A percentile compares a stretch with the other conserved stretches of the same genome.
phyloP scores from a whole-genome alignment of 2,329 filamentous ascomycete species.

The Fusarium sp. region DNA sequence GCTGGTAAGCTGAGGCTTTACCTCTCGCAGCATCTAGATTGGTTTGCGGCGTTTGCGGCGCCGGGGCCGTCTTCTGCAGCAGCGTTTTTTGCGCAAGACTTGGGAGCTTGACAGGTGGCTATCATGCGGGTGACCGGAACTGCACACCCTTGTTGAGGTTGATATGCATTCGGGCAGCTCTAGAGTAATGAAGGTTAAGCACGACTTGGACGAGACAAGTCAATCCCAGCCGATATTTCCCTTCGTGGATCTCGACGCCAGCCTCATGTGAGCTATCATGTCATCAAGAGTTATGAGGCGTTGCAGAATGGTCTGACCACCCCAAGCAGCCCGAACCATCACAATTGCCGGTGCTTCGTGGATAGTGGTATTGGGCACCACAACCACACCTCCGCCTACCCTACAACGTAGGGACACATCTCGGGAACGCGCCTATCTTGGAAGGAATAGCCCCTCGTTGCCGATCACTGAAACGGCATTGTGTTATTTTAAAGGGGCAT shows the following conservation, averaged over 20 bases:
- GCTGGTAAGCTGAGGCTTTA: not conserved
- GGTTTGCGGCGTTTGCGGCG: not conserved
- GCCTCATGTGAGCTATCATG: not conserved
- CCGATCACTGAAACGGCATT: not conserved
- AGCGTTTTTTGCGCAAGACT: not conserved
- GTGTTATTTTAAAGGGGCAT: not conserved
- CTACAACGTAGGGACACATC: not conserved
- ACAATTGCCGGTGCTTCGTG: not conserved
- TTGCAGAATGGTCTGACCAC: not conserved
- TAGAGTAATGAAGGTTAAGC: too few relatives aligned
- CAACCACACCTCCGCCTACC: not conserved
- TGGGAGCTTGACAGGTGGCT: not conserved
- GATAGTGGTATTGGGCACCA: not conserved
- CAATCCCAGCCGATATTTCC: not conserved
- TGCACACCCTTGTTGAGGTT: not conserved
- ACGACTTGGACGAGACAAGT: too few relatives aligned
- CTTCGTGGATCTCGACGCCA: not conserved
- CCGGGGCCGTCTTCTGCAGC: not conserved
- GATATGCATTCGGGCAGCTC: not conserved
- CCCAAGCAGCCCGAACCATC: not conserved
- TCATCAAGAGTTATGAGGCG: not conserved
- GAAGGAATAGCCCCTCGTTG: not conserved
- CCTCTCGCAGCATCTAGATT: not conserved
- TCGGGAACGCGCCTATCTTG: too few relatives aligned
- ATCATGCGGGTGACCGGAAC: not conserved